phyloP scores from a whole-genome alignment of 2,329 filamentous ascomycete species.

The Lanzia echinophila region DNA sequence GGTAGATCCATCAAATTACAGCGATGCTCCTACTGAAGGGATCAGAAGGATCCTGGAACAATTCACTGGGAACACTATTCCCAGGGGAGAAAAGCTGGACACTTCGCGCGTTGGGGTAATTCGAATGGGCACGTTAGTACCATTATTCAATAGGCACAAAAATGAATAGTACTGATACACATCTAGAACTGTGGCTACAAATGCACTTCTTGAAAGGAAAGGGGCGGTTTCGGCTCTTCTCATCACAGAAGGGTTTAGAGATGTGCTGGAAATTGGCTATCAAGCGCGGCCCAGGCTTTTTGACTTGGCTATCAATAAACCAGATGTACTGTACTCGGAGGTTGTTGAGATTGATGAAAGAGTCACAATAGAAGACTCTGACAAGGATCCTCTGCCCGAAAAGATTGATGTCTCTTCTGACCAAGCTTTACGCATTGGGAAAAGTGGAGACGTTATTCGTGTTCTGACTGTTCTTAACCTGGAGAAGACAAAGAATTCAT shows the following conservation, averaged over 20 bases:
- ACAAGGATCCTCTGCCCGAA: constrained; percentile 55
- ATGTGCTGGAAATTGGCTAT: constrained; percentile 67
- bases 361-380: constrained; percentile 65
- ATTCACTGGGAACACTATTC: constrained; percentile 52
- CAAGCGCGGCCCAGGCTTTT: constrained; percentile 67
- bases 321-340: constrained; percentile 59
- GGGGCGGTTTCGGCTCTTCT: constrained; percentile 65
- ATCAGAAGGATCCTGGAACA: constrained; percentile 55
- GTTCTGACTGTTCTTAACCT: constrained; percentile 36
- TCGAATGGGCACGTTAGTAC: constrained; percentile 56
- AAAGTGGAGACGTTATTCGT: constrained; percentile 30
- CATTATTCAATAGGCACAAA: not conserved
- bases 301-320: constrained; percentile 60
- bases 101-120: constrained; percentile 59
- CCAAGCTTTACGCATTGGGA: not conserved
- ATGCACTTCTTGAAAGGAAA: constrained; percentile 66
- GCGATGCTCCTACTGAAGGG: constrained; percentile 61
- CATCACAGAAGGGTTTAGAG: constrained; percentile 65
- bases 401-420: not conserved
- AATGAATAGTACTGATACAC: constrained; percentile 55
- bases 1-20: constrained; percentile 63
- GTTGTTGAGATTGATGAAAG: constrained; percentile 67
- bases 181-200: constrained; percentile 28
- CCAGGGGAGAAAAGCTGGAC: constrained; percentile 53
- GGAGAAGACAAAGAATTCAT: constrained; percentile 31